Percentiles rank a stretch among this genome's conserved stretches.
Conservation (phyloP, 495 filamentous ascomycete species). For the Rhypophila decipiens region DNA sequence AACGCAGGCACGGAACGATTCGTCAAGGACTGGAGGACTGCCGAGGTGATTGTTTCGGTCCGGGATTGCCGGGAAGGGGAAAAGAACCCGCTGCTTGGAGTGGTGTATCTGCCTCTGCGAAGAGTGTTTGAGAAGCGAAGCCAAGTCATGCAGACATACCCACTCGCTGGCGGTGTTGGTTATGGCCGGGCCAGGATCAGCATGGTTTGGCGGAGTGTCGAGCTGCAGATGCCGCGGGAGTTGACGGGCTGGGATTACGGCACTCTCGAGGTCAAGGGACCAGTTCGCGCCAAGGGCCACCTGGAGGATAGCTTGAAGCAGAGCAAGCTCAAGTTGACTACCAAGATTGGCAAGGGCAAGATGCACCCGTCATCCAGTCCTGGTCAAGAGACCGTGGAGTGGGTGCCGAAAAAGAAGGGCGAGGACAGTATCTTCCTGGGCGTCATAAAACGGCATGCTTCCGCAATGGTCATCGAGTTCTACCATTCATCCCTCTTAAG, state of each 20-base stretch:
- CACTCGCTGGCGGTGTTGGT: slow-evolving; percentile 58
- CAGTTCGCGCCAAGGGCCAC: slow-evolving; percentile 25
- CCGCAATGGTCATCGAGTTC: slow-evolving; percentile 57
- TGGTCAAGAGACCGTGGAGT: not conserved
- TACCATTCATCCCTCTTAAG: slow-evolving; percentile 38
- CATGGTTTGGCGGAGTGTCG: slow-evolving; percentile 62
- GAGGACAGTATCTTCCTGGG: slow-evolving; percentile 46
- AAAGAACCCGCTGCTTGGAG: slow-evolving; percentile 58
- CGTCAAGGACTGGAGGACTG: slow-evolving; percentile 58
- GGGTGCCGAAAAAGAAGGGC: slow-evolving; percentile 32
- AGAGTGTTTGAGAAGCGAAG: slow-evolving; percentile 51
- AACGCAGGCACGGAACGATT: slow-evolving; percentile 70
- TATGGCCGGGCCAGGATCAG: slow-evolving; percentile 60
- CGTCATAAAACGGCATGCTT: slow-evolving; percentile 55
- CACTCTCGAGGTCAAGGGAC: slow-evolving; percentile 50
- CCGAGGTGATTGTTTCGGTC: slow-evolving; percentile 60
- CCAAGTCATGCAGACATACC: slow-evolving; percentile 57
- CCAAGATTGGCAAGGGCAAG: slow-evolving; percentile 46
- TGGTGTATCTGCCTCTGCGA: slow-evolving; percentile 56
- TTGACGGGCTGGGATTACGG: slow-evolving; percentile 63
- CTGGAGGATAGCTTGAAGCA: slow-evolving; percentile 29
- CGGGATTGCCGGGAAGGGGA: slow-evolving; percentile 59
- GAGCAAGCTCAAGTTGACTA: slow-evolving; percentile 51
- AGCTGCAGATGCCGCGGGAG: slow-evolving; percentile 46
- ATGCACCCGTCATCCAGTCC: slow-evolving; percentile 38